Evolutionary conservation across 495 filamentous ascomycete species (phyloP), one percentile per base, ranked within the genome.

Genomic region (Chaetomium cochliodes): DNA sequence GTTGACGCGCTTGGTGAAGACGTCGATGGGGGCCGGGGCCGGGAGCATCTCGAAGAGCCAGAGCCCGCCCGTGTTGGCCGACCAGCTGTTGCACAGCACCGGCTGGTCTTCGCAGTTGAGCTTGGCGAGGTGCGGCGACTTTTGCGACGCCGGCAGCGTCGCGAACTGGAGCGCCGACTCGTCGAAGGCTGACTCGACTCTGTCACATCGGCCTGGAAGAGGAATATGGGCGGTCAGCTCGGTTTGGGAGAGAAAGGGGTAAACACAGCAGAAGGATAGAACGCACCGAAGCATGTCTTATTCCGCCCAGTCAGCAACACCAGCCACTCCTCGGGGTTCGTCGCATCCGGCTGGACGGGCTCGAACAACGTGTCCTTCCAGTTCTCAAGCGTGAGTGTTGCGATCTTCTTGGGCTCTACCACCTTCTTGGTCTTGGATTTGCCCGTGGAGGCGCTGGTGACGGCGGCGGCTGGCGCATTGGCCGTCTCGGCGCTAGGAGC

Each of bases 31-130:
- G 16, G 78, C 73, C 26, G 81, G 81, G 51, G 70, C 61, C 18
- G 81, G 77, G 20, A 78, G 72, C 59, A 96, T 76, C 67, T 89
- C 80, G 68, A 91, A 84, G 74, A 92, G 82, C 85, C 87, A 92
- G 64, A 94, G 75, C 26, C 81, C 77, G 20, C 91, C 90, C 26
- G 88, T 81, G 58, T 84, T 86, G 58, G 88, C 85, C 53, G 86
- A 86, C 93, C 91, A 96, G 58, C 80, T 77, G 71, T 91, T 87
- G 84, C 93, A 97, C 39, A 97, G 88, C 41, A 94, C 82, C 49
- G 84, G 83, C 69, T 93, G 80, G 60, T 83, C 72, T 60, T 97
- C 93, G 72, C 93, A 97, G 80, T 96, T 84, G 69, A 96, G 69
- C 66, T 84, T 77, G 49, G 80, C 92, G 51, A 93, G 84, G 65